Conservation (phyloP, 83 land plant genomes). For the Picea mariana region DNA sequence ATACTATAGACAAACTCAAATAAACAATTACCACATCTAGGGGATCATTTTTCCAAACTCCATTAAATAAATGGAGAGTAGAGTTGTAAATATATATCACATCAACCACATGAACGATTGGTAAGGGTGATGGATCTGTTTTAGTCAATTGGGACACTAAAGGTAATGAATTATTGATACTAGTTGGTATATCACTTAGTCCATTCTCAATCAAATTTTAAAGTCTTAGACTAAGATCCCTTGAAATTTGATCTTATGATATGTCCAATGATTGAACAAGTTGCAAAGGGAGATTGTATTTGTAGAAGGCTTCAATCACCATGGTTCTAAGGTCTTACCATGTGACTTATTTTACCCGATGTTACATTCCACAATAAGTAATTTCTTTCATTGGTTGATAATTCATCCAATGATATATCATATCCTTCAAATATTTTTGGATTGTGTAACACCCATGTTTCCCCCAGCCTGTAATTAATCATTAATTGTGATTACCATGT, state of each 20-base stretch:
- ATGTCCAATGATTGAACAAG: constrained; percentile 38
- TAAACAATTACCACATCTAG: constrained; percentile 51
- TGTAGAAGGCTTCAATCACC: constrained; percentile 46
- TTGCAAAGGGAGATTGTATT: constrained; percentile 48
- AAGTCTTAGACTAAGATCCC: constrained; percentile 13
- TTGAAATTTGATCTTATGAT: constrained; percentile 6
- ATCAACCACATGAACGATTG: constrained; percentile 70
- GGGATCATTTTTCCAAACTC: constrained; percentile 76
- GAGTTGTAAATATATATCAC: constrained; percentile 77
- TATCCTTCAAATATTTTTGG: constrained; percentile 28
- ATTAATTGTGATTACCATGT: no score
- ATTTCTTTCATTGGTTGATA: constrained; percentile 63
- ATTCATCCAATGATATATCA: constrained; percentile 57
- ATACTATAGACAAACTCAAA: constrained; percentile 55
- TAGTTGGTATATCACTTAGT: constrained; percentile 48
- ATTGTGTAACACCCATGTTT: no score
- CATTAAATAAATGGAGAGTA: constrained; percentile 78
- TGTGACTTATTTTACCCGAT: constrained; percentile 32
- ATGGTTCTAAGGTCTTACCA: no score
- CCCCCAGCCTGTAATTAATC: no score
- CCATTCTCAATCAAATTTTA: constrained; percentile 17
- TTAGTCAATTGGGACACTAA: constrained; percentile 46
- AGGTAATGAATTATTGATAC: constrained; percentile 65
- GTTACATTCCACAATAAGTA: constrained; percentile 62
- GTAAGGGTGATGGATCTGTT: constrained; percentile 65